Evolutionary conservation across 2,329 filamentous ascomycete genomes (phyloP), one percentile per base, ranked within the genome.

Genomic region (Verticillium klebahnii): DNA sequence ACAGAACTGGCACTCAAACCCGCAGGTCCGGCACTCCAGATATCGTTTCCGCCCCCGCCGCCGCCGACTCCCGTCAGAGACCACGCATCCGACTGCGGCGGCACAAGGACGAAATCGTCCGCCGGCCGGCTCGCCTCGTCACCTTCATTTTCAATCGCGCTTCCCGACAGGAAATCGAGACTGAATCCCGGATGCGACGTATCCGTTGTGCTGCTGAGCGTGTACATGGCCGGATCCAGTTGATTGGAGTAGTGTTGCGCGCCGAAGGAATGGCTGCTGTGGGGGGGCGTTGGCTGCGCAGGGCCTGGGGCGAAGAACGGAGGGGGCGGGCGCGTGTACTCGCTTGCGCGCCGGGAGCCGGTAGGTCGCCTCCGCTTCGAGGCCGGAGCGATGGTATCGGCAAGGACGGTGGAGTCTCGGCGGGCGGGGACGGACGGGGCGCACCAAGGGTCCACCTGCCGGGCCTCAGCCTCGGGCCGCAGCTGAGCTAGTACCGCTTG

Each of bases 401-500:
- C 55, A 23, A 58, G 50, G 12, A 55, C 15, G 34, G 40, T 57
- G n/a, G 55, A 34, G 36, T 55, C 60, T 7, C 52, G 56, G 25
- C 52, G 60, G 2, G 58, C 29, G 32, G 55, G 23, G 32, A 45
- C 45, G 15, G 58, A 23, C 15, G 60, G 39, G 61, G 66, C 31
- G 60, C n/a, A 23, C 45, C 45, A 52, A 9, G 45, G 45, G 11
- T 52, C 45, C 19, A 52, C 23, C 45, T 52, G 45, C 45, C 23
- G 45, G 23, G 45, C 45, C 58, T 68, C 62, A 56, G 75, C 67
- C 54, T 73, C 71, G n/a, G 63, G 66, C 5, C 74, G 75, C 2
- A 84, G 74, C 64, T 84, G 80, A 7, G 77, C 71, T 45, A 84
- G 75, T n/a, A 84, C 80, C n/a, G 77, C 78, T 63, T 81, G 78